Percentiles rank a stretch among this genome's conserved stretches.
Evolutionary conservation across 495 filamentous ascomycete species (phyloP).

Genomic region (Penicillium ochrochloron): DNA sequence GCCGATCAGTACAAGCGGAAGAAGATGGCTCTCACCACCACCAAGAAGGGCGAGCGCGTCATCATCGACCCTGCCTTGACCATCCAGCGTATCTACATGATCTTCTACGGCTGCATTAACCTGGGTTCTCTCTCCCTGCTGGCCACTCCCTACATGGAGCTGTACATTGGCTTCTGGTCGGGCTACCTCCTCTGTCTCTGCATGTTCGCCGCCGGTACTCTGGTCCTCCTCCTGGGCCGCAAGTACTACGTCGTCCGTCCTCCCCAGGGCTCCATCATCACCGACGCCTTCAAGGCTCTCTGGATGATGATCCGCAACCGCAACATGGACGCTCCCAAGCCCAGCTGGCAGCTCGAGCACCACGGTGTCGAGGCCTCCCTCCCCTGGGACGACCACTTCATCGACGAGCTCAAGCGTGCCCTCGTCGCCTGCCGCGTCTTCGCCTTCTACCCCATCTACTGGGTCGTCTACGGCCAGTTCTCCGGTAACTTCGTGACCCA

Average conservation of each 20-base stretch:
- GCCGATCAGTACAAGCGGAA: constrained; percentile 76
- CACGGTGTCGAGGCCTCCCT: constrained; percentile 40
- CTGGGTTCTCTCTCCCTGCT: constrained; percentile 69
- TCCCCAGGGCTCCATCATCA: constrained; percentile 66
- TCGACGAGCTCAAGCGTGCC: constrained; percentile 65
- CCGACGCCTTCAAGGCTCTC: constrained; percentile 62
- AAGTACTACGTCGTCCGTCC: constrained; percentile 65
- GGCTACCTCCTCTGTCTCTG: constrained; percentile 72
- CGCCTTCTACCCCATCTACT: constrained; percentile 62
- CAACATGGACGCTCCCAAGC: constrained; percentile 65
- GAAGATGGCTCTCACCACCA: constrained; percentile 56
- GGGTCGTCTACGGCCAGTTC: constrained; percentile 65
- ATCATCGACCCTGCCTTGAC: constrained; percentile 78
- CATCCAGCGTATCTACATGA: constrained; percentile 74
- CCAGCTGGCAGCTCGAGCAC: constrained; percentile 56
- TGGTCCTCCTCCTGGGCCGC: constrained; percentile 56
- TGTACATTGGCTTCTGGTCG: constrained; percentile 71
- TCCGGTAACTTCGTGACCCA: constrained; percentile 62
- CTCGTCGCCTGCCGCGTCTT: constrained; percentile 66
- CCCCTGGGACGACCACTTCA: constrained; percentile 65
- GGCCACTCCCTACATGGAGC: constrained; percentile 69
- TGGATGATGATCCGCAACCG: constrained; percentile 60
- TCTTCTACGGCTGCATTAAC: constrained; percentile 80
- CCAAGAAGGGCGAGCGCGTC: constrained; percentile 70
- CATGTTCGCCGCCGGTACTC: constrained; percentile 60